Conservation (phyloP, 495 filamentous ascomycete species). For the Aspergillus conjunctus region DNA sequence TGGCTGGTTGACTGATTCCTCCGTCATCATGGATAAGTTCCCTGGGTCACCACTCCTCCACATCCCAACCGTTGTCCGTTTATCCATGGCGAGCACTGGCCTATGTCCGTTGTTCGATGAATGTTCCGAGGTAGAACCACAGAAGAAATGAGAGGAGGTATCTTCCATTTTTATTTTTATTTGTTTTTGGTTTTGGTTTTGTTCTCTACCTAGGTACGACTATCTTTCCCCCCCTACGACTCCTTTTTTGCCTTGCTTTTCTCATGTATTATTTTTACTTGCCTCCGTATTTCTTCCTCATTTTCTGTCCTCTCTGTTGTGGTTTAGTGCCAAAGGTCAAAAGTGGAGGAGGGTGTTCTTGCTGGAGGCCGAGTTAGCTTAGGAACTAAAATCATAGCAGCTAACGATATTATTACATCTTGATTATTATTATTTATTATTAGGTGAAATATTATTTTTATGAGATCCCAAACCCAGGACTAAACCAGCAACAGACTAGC, state of each 20-base stretch:
- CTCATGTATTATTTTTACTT: neutral
- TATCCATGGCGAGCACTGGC: constrained; percentile 17
- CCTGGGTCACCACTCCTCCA: constrained; percentile 23
- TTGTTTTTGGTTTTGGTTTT: neutral
- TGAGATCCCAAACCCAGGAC: constrained; percentile 6
- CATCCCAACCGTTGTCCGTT: constrained; percentile 24
- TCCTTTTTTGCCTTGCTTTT: neutral
- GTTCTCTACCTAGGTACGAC: no score
- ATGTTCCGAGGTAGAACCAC: constrained; percentile 20
- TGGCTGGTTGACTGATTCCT: constrained; percentile 17
- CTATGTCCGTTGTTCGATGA: constrained; percentile 15
- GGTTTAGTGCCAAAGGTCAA: constrained; percentile 8
- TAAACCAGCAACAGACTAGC: constrained; percentile 22
- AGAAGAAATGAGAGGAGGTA: constrained; percentile 2
- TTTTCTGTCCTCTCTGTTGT: neutral
- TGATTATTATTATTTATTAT: constrained; percentile 14
- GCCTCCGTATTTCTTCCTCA: neutral
- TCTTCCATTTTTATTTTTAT: neutral
- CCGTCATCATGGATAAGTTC: constrained; percentile 7
- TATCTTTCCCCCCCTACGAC: no score
- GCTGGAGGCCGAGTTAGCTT: constrained; percentile 17
- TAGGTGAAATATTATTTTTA: constrained; percentile 3
- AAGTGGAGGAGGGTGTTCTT: constrained; percentile 22
- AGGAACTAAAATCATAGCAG: constrained; percentile 21
- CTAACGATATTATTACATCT: constrained; percentile 11